Evolutionary conservation across 768 basidiomycete species (phyloP), one percentile per base, ranked within the genome.

Genomic region (Pisolithus orientalis): DNA sequence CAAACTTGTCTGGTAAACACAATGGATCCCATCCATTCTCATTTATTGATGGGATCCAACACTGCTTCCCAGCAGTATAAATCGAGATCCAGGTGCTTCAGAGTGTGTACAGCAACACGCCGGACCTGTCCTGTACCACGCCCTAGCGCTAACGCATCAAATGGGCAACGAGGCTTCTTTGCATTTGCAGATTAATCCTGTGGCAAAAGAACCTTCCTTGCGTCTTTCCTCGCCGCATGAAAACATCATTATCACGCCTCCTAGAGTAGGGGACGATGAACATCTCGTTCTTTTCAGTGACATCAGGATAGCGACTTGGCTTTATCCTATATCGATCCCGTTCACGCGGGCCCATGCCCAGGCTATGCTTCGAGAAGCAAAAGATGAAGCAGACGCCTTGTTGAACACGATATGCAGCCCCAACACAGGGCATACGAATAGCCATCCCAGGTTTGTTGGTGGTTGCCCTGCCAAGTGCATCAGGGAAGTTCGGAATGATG

Each of bases 191-290:
- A 34, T 14, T 13, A 34, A 34, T 32, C 6, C 31, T 10, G 31
- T 10, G 9, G 9, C 31, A 2, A 34, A 34, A 28, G 79, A 81
- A 58, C 74, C 73, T 1, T 82, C 76, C 62, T 69, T 83, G 16
- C 75, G 72, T 6, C 69, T 83, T 25, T 65, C 70, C 14, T 57
- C 61, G 28, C 78, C 78, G 45, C 68, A 70, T 46, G 70, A 76
- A 28, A 65, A 68, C 53, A 76, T 83, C 58, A 74, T 82, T 50
- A 54, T 84, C 27, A 83, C 80, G 6, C 79, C 82, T 9, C 77
- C 77, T 29, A 75, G 81, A 32, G 47, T 59, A 16, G 62, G 62
- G 21, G 79, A 81, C 58, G 73, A 69, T 5, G 58, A 68, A 16
- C 44, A 59, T 2, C 57, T 74, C 11, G 48, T 64, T 1, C 51